These are phyloP conservation scores for Pleurotus ostreatus DNA, from an alignment of 768 basidiomycete genomes.

Conservation along the genomic window DNA sequence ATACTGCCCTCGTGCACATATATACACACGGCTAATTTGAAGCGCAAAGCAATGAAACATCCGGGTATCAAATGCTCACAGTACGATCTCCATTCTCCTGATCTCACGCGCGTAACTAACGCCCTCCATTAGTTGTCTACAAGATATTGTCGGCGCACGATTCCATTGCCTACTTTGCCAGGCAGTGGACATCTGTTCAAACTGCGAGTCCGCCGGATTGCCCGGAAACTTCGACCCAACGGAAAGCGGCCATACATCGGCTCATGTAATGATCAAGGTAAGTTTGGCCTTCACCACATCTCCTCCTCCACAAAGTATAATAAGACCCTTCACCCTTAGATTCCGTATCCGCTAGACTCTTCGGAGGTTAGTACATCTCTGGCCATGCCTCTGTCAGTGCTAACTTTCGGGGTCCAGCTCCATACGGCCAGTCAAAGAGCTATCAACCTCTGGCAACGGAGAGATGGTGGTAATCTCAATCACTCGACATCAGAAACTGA, in stretches of 20 bases:
- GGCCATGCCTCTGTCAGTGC: not conserved
- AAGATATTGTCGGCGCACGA: conserved; percentile 87
- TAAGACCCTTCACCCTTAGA: conserved; percentile 41
- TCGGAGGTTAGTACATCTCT: conserved; percentile 47
- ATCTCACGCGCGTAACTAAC: conserved; percentile 3
- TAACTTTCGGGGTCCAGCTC: conserved; percentile 23
- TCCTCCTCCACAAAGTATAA: not conserved
- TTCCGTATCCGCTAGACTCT: conserved; percentile 77
- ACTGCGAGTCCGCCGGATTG: conserved; percentile 83
- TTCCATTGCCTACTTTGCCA: conserved; percentile 92
- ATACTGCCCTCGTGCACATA: not conserved
- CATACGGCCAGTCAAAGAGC: conserved; percentile 75
- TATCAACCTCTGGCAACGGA: conserved; percentile 68
- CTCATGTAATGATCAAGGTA: conserved; percentile 95
- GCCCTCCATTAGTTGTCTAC: conserved; percentile 58
- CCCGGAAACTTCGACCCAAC: conserved; percentile 78
- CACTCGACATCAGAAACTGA: conserved; percentile 41
- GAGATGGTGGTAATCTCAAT: conserved; percentile 65
- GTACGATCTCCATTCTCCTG: conserved; percentile 38
- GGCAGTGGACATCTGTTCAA: conserved; percentile 79
- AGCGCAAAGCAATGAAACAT: conserved; percentile 61
- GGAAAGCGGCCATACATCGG: conserved; percentile 75
- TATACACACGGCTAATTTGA: too few species aligned
- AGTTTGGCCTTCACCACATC: not conserved
- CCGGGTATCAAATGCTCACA: conserved; percentile 83